Evolutionary conservation across 371 early-diverging fungal genomes (phyloP), one percentile per base, ranked within the genome.

Genomic region (Mucor saturninus): DNA sequence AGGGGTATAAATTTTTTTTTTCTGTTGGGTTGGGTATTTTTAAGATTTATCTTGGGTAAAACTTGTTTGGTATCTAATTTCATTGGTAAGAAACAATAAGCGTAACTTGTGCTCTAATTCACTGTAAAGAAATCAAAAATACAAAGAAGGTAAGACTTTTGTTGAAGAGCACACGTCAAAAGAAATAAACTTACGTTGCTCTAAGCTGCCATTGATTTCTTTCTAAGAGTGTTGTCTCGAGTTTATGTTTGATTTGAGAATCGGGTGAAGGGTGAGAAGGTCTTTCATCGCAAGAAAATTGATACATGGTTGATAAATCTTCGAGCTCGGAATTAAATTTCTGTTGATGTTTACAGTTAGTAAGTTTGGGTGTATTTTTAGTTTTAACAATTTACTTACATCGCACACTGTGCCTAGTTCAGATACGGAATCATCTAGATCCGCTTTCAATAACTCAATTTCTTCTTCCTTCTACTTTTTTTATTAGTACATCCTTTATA

Each of bases 131-230:
- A 21, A 21, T 21, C 26, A 56, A n/a, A 35, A 53, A 8, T 14
- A 39, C 5, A 49, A 3, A 13, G 2, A 31, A 4, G 15, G 8
- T 6, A 5, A 9, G 14, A 1, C 26, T 40, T 46, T 45, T 5
- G 13, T 14, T 11, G 2, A 1, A 0, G 1, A 49, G 6, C 37
- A 26, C 21, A 21, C 21, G 1, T 21, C 21, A 51, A 15, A 43
- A 28, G 29, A 15, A 26, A 31, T 1, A 29, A 9, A 6, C 66
- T 63, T 70, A 74, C 77, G 63, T 67, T 51, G 77, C 72, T 43
- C 67, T 74, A 55, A 72, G 64, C 31, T 74, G 77, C 74, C 74
- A 77, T 40, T 77, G 72, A 21, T 72, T 74, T 52, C 74, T 69
- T 53, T 77, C 77, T 51, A 65, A 59, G 5, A 77, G 31, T 31